Evolutionary conservation across 352 stramenopile species (phyloP).

Genomic region (Globisporangium lucens): DNA sequence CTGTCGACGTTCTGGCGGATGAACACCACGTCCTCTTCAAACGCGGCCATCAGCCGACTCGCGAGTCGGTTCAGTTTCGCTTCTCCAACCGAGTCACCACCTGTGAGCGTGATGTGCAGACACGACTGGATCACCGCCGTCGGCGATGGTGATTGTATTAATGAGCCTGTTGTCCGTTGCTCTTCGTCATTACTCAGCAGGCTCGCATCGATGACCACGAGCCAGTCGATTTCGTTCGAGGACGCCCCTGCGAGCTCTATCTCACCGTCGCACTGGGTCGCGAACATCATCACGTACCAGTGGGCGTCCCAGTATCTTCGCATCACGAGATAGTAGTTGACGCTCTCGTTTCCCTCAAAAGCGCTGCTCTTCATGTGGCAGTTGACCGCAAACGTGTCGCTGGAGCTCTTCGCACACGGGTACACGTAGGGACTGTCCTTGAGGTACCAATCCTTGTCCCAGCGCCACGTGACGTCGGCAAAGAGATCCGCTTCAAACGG

Average conservation of each 20-base stretch:
- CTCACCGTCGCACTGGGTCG: constrained; percentile 29
- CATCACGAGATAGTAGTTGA: constrained; percentile 28
- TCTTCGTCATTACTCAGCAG: background rate
- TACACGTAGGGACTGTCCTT: constrained; percentile 13
- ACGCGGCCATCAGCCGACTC: background rate
- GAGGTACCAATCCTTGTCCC: constrained; percentile 4
- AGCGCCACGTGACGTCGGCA: background rate
- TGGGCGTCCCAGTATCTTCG: constrained; percentile 29
- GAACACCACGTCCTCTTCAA: background rate
- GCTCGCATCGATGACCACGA: background rate
- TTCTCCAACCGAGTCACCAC: background rate
- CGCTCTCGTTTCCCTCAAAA: background rate
- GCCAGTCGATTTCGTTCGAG: constrained; percentile 35
- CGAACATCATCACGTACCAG: constrained; percentile 27
- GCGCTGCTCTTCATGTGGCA: constrained; percentile 2
- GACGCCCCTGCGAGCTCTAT: constrained; percentile 25
- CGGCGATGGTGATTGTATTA: background rate
- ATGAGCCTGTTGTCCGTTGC: background rate
- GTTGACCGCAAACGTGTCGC: constrained; percentile 15
- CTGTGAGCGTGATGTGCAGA: background rate
- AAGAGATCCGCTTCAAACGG: constrained; percentile 4
- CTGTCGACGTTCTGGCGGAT: background rate
- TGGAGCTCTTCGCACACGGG: background rate
- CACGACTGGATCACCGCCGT: background rate
- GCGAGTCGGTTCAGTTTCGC: background rate